Evolutionary conservation across 2,329 filamentous ascomycete species (phyloP).

Genomic region (Macrophomina tecta): DNA sequence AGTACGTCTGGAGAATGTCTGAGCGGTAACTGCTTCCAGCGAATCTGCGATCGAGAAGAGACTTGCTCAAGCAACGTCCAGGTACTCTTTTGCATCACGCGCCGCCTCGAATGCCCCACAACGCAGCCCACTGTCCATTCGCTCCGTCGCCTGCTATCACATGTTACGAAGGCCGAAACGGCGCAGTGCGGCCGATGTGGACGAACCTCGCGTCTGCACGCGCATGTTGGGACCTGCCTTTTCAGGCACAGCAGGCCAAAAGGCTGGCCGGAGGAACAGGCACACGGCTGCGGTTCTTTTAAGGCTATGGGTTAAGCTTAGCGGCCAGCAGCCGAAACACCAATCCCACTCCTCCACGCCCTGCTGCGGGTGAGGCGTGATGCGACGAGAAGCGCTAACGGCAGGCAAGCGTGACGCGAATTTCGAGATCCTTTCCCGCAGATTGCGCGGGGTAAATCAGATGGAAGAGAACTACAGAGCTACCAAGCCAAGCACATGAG

Average conservation of each 20-base stretch:
- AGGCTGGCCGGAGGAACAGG: slow-evolving; percentile 1
- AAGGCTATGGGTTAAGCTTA: slow-evolving; percentile 3
- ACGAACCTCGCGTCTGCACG: background rate
- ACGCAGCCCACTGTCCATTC: no score
- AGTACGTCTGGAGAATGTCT: no score
- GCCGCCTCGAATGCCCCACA: background rate
- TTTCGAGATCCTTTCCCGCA: slow-evolving; percentile 7
- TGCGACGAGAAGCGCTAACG: background rate
- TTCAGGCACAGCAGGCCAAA: background rate
- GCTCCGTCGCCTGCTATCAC: background rate
- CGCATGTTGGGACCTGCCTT: background rate
- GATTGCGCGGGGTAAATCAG: background rate
- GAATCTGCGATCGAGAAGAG: no score
- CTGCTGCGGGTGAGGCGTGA: background rate
- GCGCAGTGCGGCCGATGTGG: background rate
- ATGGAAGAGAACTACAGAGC: background rate
- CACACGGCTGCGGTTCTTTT: slow-evolving; percentile 1
- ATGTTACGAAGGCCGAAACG: background rate
- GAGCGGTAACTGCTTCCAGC: no score
- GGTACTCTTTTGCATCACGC: background rate
- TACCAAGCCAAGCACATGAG: background rate
- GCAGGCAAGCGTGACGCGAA: background rate
- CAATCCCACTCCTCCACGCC: background rate
- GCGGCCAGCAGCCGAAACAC: background rate
- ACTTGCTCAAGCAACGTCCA: no score